Evolutionary conservation across 192 early-diverging fungal species (phyloP), one percentile per base, ranked within the genome.

Genomic region (Coemansia reversa): DNA sequence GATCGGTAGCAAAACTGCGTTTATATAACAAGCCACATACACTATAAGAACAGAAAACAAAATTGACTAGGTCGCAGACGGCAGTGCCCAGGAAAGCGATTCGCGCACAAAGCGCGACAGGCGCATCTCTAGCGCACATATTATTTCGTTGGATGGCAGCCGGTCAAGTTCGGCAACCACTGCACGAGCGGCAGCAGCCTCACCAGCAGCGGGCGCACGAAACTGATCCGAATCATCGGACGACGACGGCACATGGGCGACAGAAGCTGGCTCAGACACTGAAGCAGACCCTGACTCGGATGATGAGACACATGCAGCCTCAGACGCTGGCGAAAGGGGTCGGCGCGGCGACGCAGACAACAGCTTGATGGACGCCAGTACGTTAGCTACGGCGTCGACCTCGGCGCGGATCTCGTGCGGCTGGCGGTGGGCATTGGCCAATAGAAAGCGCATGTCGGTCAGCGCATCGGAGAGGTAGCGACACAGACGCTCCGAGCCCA

Each of bases 401-500:
- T 81, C 78, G 19, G 78, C 78, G 62, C 33, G 66, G 54, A 81
- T 81, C 63, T 81, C 72, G 49, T 81, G 78, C n/a, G 78, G 72
- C 65, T 72, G 72, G 69, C 72, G 71, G 69, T 81, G 78, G 16
- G 78, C 65, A 12, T 75, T 81, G 69, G 67, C 66, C 9, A 81
- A 69, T 62, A 81, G 51, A 51, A 81, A 75, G 62, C 79, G 74
- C 89, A 91, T 91, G 62, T 92, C 91, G 63, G 82, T 67, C 58
- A 92, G 75, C 4, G 89, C 89, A 58, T 88, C 87, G 5, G 75
- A 63, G 27, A 92, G 56, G 56, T 86, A 84, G 67, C 75, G 79
- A 62, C 84, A 68, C 74, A 92, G 69, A 20, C 75, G 82, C 49
- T 84, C 76, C 52, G 76, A 66, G 18, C 79, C 75, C 52, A 83